Base-by-base conservation (phyloP, 129 eudicot genomes). In the Ambrosia trifida region DNA sequence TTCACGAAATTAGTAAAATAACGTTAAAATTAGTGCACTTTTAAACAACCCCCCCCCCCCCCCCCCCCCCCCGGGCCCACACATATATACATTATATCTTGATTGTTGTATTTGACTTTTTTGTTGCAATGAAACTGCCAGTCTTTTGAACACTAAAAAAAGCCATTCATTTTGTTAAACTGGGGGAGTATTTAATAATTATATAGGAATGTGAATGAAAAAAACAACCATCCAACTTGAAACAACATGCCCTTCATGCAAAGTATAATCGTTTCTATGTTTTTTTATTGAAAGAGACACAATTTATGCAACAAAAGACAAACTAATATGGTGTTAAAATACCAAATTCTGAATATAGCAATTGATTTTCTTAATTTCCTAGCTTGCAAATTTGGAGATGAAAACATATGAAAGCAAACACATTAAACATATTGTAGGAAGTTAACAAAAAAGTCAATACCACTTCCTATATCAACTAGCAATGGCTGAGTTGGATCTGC, bases 391-490 rank as follows among this genome's bases (percentile, higher is more conserved):
- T 53, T 7, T 54, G 76, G 72, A 49, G 31, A 17, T 69, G 64
- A 46, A 60, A 38, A 38, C 58, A 60, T 61, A 20, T 36, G 13
- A 50, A 58, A 32, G 24, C 33, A 30, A 24, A 60, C 36, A 38
- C 30, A 60, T 11, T 32, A 44, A 45, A 66, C 57, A 33, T 54
- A 13, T 30, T 59, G 64, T 7, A 31, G 44, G 41, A 52, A 69
- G 50, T 53, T 56, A 38, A 52, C 18, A 62, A 18, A 41, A 70
- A 77, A 74, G 49, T 52, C 61, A 64, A 75, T 91, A 91, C 97
- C 96, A 64, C 96, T 86, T 80, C 98, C 98, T 12, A 91, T 74
- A 74, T 91, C 98, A 79, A 91, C 95, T 64, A 86, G 77, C 69
- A 91, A 82, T 60, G 98, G 94, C 65, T 49, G 86, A 63, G 81